phyloP scores from a whole-genome alignment of 495 filamentous ascomycete genomes.

The Aspergillus cavernicola region DNA sequence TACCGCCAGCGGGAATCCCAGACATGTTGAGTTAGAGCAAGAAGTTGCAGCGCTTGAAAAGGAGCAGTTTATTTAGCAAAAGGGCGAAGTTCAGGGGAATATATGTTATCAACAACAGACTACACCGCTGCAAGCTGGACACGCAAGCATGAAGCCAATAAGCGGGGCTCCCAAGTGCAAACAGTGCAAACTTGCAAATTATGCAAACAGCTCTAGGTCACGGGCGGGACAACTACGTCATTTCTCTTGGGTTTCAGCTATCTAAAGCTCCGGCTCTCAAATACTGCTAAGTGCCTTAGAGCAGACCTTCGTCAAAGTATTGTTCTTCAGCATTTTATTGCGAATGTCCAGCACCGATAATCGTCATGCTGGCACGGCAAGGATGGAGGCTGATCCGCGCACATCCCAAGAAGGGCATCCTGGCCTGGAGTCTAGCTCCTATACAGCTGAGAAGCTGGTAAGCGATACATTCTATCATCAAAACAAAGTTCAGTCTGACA shows the following conservation, averaged over 20 bases:
- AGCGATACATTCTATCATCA: not conserved
- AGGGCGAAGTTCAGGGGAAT: constrained; percentile 4
- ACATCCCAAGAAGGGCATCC: constrained; percentile 27
- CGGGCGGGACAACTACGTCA: constrained; percentile 28
- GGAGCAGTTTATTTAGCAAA: constrained; percentile 4
- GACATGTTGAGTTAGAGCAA: constrained; percentile 22
- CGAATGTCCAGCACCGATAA: constrained; percentile 21
- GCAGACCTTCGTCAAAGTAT: not conserved
- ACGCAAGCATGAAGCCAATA: constrained; percentile 28
- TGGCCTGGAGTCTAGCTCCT: constrained; percentile 42
- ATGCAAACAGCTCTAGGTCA: constrained; percentile 16
- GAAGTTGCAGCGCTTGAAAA: constrained; percentile 12
- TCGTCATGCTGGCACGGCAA: constrained; percentile 12
- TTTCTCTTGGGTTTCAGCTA: constrained; percentile 6
- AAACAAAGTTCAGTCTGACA: not conserved
- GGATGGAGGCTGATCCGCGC: constrained; percentile 18
- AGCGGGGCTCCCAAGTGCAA: constrained; percentile 12
- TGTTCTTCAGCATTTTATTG: not conserved
- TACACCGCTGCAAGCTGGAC: constrained; percentile 26
- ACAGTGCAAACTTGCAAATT: constrained; percentile 21
- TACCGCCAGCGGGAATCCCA: constrained; percentile 57
- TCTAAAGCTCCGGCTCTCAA: not conserved
- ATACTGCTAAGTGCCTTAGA: not conserved
- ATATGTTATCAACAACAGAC: constrained; percentile 12
- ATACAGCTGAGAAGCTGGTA: constrained; percentile 56